Conservation (phyloP, 768 basidiomycete species). For the Tylopilus plumbeoviolaceoides region DNA sequence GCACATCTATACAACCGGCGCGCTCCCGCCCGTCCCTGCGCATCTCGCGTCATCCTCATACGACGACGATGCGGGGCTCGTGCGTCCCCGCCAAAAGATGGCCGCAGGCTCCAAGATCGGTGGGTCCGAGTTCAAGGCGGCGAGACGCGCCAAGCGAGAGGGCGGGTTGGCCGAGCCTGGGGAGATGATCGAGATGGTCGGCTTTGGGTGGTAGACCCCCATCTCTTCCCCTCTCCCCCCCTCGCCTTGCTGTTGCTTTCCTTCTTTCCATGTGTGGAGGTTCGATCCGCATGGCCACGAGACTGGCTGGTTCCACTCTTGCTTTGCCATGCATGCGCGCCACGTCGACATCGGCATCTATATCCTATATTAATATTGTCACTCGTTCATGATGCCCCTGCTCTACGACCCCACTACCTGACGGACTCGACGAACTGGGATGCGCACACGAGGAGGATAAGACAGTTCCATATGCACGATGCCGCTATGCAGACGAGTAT, state of each 20-base stretch:
- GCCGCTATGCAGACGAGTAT: neutral
- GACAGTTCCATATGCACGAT: neutral
- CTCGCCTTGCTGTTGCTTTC: neutral
- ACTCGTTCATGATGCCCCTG: neutral
- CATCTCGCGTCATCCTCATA: constrained; percentile 1
- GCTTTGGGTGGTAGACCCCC: constrained; percentile 16
- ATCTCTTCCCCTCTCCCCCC: too few species aligned
- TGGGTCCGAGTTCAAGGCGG: constrained; percentile 28
- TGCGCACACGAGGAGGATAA: neutral
- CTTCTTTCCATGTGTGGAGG: neutral
- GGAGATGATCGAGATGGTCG: constrained; percentile 29
- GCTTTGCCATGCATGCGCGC: neutral
- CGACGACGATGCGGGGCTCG: constrained; percentile 15
- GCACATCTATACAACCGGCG: constrained; percentile 16
- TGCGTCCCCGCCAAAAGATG: constrained; percentile 20
- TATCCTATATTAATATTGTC: neutral
- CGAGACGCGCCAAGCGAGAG: constrained; percentile 25
- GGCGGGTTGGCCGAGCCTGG: constrained; percentile 16
- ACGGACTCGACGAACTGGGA: neutral
- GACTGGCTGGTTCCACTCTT: neutral
- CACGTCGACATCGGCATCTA: neutral
- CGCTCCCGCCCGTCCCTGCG: constrained; percentile 24
- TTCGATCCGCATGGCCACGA: neutral
- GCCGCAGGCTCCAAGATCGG: constrained; percentile 25
- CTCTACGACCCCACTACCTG: neutral